phyloP scores from a whole-genome alignment of 768 basidiomycete species.

The Russula dissimulans region DNA sequence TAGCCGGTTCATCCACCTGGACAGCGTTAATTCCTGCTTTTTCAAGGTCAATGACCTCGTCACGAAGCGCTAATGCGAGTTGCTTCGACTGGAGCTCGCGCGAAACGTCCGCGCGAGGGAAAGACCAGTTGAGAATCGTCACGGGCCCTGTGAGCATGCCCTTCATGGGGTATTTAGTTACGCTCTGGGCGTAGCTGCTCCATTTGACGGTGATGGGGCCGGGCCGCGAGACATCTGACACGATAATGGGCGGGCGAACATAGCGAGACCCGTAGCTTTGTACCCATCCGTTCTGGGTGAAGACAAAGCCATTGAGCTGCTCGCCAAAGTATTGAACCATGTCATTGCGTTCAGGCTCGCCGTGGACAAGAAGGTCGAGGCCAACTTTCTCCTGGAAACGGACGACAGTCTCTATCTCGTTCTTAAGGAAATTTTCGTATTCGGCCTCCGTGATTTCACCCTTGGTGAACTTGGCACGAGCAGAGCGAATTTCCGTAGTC shows the following conservation, averaged over 20 bases:
- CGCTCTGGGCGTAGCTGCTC: slow-evolving; percentile 92
- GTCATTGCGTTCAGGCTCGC: slow-evolving; percentile 98
- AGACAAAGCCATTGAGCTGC: slow-evolving; percentile 88
- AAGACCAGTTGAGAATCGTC: slow-evolving; percentile 99
- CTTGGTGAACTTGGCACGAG: slow-evolving; percentile 92
- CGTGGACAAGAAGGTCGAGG: slow-evolving; percentile 95
- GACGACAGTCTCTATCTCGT: slow-evolving; percentile 90
- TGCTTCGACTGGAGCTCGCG: slow-evolving; percentile 98
- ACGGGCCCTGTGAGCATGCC: slow-evolving; percentile 98
- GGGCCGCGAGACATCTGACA: slow-evolving; percentile 93
- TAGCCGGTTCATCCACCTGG: slow-evolving; percentile 99
- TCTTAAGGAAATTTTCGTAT: slow-evolving; percentile 97
- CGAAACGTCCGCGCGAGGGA: slow-evolving; percentile 97
- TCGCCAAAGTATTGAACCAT: slow-evolving; percentile 99
- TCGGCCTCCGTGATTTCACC: slow-evolving; percentile 74
- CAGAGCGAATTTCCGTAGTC: slow-evolving; percentile 97
- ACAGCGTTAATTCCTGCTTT: slow-evolving; percentile 95
- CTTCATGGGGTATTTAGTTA: slow-evolving; percentile 95
- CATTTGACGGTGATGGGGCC: slow-evolving; percentile 92
- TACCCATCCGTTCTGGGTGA: slow-evolving; percentile 98
- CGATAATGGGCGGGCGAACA: slow-evolving; percentile 96
- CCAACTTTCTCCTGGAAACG: slow-evolving; percentile 96
- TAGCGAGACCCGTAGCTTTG: slow-evolving; percentile 99
- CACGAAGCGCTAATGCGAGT: slow-evolving; percentile 93
- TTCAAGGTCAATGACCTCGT: slow-evolving; percentile 96